Base-by-base conservation (phyloP, 805 yeast species). In the Komagataella mondaviorum region DNA sequence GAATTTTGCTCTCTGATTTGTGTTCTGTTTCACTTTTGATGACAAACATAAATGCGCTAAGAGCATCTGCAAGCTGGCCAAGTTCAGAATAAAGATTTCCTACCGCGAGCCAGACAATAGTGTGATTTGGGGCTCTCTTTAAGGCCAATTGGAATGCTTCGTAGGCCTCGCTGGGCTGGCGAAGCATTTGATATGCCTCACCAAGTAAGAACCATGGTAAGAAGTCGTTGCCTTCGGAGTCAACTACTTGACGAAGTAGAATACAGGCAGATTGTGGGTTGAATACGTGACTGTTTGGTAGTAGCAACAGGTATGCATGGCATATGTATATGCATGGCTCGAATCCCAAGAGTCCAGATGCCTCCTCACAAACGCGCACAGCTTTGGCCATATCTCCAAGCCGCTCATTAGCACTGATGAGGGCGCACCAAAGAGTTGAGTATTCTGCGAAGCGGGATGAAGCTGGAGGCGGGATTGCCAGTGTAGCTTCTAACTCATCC, bases 41-140 rank as follows among this genome's bases (percentile, higher is more conserved):
- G 2, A 85, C 86, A 60, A 81, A 85, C 0, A 85, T 76, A 59
- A 78, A 82, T 2, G 87, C 86, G 5, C 82, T 80, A 49, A 82
- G 65, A 0, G 88, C 81, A 58, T 82, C 88, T 3, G 80, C 76
- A 22, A 82, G 61, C 61, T 82, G 88, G 48, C 76, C 77, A 55
- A 80, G 65, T 54, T 73, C 73, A 52, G 82, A 62, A 57, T 81
- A 81, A 49, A 83, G 66, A 10, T 77, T 71, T 3, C 86, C 89
- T 24, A 81, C 79, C 0, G 83, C 79, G 39, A 82, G 64, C 89
- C 88, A 82, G 2, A 83, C 76, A 49, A 79, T 66, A n/a, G 85
- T 79, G 12, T 74, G 71, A 14, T 66, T 63, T 17, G 79, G 73
- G 0, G 80, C 78, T 47, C 77, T 71, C 55, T 76, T 67, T 51